phyloP scores from a whole-genome alignment of 306 rosid species.

The Abrus pulchellus region DNA sequence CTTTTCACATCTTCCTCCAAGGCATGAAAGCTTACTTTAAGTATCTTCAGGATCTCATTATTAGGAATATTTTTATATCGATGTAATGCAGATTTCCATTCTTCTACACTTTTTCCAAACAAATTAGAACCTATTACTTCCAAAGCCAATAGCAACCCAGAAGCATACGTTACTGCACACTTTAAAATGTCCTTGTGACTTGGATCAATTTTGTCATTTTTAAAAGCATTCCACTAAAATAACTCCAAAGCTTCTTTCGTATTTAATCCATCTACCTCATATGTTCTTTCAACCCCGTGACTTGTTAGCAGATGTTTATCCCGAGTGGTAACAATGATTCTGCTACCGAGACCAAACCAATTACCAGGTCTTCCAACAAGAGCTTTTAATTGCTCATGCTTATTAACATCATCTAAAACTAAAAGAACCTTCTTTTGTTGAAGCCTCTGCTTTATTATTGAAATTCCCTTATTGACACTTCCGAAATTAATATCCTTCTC shows the following conservation, averaged over 20 bases:
- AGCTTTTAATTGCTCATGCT: neutral
- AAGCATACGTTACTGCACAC: neutral
- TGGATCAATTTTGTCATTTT: neutral
- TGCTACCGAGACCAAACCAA: slow-evolving; percentile 2
- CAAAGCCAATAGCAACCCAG: slow-evolving; percentile 22
- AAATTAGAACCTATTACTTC: no score
- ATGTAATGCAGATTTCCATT: slow-evolving; percentile 4
- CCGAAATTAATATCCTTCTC: neutral
- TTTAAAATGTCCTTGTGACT: neutral
- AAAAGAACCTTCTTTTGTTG: neutral
- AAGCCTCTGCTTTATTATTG: neutral
- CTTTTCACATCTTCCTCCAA: slow-evolving; percentile 27
- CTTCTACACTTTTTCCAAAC: neutral
- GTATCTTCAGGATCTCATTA: slow-evolving; percentile 4
- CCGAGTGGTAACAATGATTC: slow-evolving; percentile 5
- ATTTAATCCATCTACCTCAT: slow-evolving; percentile 6
- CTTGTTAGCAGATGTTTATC: neutral
- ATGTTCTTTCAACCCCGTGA: neutral
- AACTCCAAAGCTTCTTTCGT: neutral
- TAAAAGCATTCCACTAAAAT: slow-evolving; percentile 1
- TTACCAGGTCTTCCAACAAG: neutral
- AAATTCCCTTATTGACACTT: neutral
- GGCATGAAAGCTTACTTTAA: slow-evolving; percentile 8
- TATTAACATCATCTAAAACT: neutral
- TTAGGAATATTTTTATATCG: slow-evolving; percentile 5